Conservation (phyloP, 2,329 filamentous ascomycete species). For the Pseudogymnoascus sp. region DNA sequence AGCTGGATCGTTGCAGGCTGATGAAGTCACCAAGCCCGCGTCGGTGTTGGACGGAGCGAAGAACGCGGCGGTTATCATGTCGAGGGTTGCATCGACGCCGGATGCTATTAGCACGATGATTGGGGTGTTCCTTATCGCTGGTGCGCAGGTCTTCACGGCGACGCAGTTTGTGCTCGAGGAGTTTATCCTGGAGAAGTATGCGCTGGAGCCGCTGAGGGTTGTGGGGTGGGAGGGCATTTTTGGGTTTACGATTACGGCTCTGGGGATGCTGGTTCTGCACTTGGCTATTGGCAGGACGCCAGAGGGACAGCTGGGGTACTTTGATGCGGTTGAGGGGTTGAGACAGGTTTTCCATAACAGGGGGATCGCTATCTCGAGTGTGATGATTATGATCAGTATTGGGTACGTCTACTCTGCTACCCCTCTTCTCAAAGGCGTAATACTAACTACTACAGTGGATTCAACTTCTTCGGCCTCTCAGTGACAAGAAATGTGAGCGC, state of each 20-base stretch:
- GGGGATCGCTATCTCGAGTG: slow-evolving; percentile 64
- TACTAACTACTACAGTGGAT: slow-evolving; percentile 52
- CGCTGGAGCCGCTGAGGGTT: slow-evolving; percentile 69
- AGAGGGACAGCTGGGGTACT: slow-evolving; percentile 70
- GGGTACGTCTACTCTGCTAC: slow-evolving; percentile 51
- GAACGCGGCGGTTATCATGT: slow-evolving; percentile 34
- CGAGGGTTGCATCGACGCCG: slow-evolving; percentile 37
- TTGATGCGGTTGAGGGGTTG: slow-evolving; percentile 82
- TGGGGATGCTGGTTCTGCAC: slow-evolving; percentile 76
- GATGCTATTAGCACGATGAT: slow-evolving; percentile 63
- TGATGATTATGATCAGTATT: slow-evolving; percentile 96
- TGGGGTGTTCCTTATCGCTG: slow-evolving; percentile 83
- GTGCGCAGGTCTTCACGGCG: slow-evolving; percentile 92
- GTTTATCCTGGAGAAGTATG: slow-evolving; percentile 74
- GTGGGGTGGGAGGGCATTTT: slow-evolving; percentile 97
- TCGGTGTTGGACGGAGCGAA: slow-evolving; percentile 31
- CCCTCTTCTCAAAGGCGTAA: neutral
- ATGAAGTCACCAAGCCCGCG: slow-evolving; percentile 37
- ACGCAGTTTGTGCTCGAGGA: slow-evolving; percentile 95
- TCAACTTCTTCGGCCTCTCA: slow-evolving; percentile 97
- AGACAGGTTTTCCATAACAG: slow-evolving; percentile 67
- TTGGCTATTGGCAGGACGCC: slow-evolving; percentile 66
- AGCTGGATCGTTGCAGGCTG: slow-evolving; percentile 72
- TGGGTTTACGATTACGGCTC: slow-evolving; percentile 70
- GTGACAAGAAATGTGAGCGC: slow-evolving; percentile 86